Evolutionary conservation across 2,329 filamentous ascomycete genomes (phyloP).

Genomic region (Coniochaeta hoffmannii): DNA sequence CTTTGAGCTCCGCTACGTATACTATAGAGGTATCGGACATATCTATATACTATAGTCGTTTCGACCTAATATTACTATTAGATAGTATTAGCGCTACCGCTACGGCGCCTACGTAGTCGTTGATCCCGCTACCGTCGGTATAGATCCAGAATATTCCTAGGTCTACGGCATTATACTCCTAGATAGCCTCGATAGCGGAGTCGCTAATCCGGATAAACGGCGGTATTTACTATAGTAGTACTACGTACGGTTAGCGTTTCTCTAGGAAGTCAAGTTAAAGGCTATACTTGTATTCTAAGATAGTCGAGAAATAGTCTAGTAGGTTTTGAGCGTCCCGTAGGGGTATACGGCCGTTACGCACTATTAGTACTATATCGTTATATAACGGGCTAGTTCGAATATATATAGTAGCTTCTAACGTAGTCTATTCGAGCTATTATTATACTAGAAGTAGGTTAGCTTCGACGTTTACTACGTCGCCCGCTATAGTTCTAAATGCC

Average conservation of each 20-base stretch:
- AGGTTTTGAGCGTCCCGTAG: conserved; percentile 5
- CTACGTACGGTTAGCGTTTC: conserved; percentile 11
- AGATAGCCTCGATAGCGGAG: conserved; percentile 9
- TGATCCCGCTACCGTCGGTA: conserved; percentile 17
- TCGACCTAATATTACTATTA: conserved; percentile 7
- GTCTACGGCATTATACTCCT: conserved; percentile 10
- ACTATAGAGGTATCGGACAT: conserved; percentile 17
- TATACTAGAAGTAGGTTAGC: conserved; percentile 15
- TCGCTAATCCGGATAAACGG: conserved; percentile 8
- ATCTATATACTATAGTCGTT: conserved; percentile 17
- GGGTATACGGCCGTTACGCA: neutral
- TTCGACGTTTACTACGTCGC: conserved; percentile 17
- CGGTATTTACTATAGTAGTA: conserved; percentile 12
- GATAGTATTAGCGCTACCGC: conserved; percentile 13
- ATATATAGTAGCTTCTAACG: conserved; percentile 15
- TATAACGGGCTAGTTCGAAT: conserved; percentile 11
- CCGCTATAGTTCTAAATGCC: conserved; percentile 16
- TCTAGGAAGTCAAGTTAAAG: conserved; percentile 9
- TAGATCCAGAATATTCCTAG: conserved; percentile 10
- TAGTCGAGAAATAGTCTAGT: conserved; percentile 7
- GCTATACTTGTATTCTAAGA: conserved; percentile 6
- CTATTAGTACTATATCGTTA: conserved; percentile 6
- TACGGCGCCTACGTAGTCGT: conserved; percentile 18
- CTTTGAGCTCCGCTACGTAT: conserved; percentile 20
- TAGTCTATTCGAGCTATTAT: conserved; percentile 15